Conservation (phyloP, 2,329 filamentous ascomycete genomes). For the Alternaria consortialis region DNA sequence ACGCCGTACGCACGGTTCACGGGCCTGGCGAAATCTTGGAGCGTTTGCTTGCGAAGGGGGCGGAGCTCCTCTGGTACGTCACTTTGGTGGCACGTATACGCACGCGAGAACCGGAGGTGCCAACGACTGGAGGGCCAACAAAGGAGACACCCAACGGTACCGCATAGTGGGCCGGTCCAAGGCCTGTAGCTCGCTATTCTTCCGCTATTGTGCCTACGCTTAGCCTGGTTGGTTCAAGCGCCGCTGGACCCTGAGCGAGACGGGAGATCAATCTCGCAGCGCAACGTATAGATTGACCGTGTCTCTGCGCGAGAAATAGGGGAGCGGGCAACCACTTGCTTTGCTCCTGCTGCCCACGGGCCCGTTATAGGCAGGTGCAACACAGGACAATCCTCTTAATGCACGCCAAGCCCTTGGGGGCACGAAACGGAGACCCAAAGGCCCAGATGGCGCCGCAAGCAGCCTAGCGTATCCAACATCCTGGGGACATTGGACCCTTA, state of each 20-base stretch:
- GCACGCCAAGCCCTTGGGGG: slow-evolving; percentile 9
- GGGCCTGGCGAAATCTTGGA: slow-evolving; percentile 12
- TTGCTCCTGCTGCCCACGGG: slow-evolving; percentile 2
- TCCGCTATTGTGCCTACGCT: background rate
- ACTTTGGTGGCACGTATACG: slow-evolving; percentile 9
- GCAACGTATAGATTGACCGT: background rate
- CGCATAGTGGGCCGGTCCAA: background rate
- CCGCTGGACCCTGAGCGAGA: background rate
- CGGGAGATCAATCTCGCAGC: slow-evolving; percentile 8
- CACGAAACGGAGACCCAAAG: background rate
- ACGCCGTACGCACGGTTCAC: slow-evolving; percentile 22
- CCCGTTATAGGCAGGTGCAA: slow-evolving; percentile 12
- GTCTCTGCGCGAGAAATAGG: background rate
- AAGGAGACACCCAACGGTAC: slow-evolving; percentile 8
- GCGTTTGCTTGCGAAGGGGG: slow-evolving; percentile 21
- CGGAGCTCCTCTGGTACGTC: slow-evolving; percentile 20
- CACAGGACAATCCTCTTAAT: background rate
- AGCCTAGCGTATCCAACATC: background rate
- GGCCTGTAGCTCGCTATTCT: background rate
- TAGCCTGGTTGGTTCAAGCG: background rate
- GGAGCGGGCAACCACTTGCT: background rate
- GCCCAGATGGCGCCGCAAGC: background rate
- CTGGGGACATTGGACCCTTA: slow-evolving; percentile 15
- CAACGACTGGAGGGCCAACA: slow-evolving; percentile 6
- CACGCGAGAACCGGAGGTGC: slow-evolving; percentile 9